Percentiles rank a stretch among this genome's conserved stretches.
Conservation (phyloP, 2,329 filamentous ascomycete species). For the Sporothrix inflata region DNA sequence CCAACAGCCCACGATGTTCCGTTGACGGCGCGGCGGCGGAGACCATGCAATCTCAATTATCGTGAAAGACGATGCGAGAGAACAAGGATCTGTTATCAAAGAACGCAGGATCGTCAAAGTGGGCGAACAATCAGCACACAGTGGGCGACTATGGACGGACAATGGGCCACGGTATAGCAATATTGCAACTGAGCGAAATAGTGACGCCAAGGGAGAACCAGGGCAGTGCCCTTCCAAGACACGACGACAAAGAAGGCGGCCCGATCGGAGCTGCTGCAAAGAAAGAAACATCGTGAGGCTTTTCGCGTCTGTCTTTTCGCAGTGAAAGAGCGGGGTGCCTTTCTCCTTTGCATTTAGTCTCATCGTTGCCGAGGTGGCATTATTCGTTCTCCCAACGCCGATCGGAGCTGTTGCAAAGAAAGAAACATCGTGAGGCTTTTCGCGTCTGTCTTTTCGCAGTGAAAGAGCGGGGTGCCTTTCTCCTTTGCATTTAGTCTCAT, state of each 20-base stretch:
- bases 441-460: not conserved
- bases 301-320: not conserved
- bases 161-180: not conserved
- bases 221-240: not conserved
- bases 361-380: not conserved
- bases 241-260: not conserved
- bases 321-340: not conserved
- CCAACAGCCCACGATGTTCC: constrained; percentile 11
- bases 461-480: not conserved
- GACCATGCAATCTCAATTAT: not conserved
- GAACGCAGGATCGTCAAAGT: not conserved
- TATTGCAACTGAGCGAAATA: not conserved
- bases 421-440: constrained; percentile 9
- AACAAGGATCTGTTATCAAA: constrained; percentile 11
- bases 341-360: not conserved
- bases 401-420: not conserved
- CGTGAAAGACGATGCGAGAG: not conserved
- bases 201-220: not conserved
- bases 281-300: constrained; percentile 4
- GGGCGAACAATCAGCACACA: constrained; percentile 17
- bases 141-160: not conserved
- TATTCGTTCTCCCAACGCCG: not conserved
- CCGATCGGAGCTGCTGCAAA: not conserved
- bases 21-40: too few relatives aligned
- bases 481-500: not conserved